These are phyloP conservation scores for Diaporthe caulivora DNA, from an alignment of 2,329 filamentous ascomycete genomes.

Conservation along the genomic window DNA sequence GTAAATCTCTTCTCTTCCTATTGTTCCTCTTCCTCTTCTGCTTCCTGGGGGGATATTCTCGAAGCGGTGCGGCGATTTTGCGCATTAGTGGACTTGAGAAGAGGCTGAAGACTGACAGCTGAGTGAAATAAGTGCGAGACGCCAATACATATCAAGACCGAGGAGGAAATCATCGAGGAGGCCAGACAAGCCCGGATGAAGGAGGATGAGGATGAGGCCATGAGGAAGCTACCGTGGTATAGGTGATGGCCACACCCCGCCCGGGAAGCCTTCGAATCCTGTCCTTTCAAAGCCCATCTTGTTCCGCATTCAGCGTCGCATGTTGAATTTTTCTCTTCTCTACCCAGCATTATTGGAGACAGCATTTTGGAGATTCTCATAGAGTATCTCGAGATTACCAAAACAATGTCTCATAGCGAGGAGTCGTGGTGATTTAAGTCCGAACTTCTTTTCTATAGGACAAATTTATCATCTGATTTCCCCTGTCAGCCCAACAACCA, in stretches of 20 bases:
- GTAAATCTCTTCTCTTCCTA: not conserved
- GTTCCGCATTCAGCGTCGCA: conserved; percentile 28
- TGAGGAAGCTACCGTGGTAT: conserved; percentile 60
- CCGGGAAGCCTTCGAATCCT: not conserved
- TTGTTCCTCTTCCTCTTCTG: not conserved
- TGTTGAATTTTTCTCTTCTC: conserved; percentile 7
- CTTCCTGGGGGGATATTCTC: not conserved
- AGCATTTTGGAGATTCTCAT: not conserved
- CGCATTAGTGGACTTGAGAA: not conserved
- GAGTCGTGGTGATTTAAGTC: conserved; percentile 25
- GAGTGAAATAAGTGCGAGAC: conserved; percentile 33
- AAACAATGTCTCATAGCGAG: conserved; percentile 24
- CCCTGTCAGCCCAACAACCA: not conserved
- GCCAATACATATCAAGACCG: conserved; percentile 50
- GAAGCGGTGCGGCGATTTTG: not conserved
- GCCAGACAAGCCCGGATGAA: conserved; percentile 53
- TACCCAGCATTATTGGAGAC: conserved; percentile 8
- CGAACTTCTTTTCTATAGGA: not conserved
- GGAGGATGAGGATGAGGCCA: conserved; percentile 60
- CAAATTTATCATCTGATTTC: conserved; percentile 1
- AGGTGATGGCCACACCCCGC: conserved; percentile 22
- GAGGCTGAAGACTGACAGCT: conserved; percentile 28
- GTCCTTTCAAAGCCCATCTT: not conserved
- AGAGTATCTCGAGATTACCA: conserved; percentile 5
- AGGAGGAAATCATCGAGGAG: conserved; percentile 62